Conservation (phyloP, 1,284 basidiomycete species). For the Ganoderma lingzhi region DNA sequence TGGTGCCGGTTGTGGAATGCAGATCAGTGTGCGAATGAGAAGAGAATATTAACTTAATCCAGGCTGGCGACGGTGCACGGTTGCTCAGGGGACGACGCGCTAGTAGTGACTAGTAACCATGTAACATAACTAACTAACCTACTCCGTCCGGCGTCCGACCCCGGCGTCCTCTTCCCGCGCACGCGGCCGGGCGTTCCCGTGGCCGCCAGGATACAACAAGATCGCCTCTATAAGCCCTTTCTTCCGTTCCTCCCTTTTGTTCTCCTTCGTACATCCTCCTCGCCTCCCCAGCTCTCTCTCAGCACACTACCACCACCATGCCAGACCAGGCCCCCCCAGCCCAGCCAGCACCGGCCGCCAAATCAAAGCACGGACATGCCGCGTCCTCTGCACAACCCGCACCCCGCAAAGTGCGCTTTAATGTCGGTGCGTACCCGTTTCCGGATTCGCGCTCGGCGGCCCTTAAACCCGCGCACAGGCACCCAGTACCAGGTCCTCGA, state of each 20-base stretch:
- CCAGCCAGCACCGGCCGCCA: slow-evolving; percentile 41
- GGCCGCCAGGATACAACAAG: slow-evolving; percentile 32
- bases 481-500: slow-evolving; percentile 90
- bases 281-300: slow-evolving; percentile 22
- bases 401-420: slow-evolving; percentile 91
- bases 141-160: not conserved
- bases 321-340: slow-evolving; percentile 36
- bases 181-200: slow-evolving; percentile 23
- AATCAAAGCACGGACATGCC: slow-evolving; percentile 69
- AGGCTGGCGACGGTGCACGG: slow-evolving; percentile 18
- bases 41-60: not conserved
- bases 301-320: slow-evolving; percentile 33
- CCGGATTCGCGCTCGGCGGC: slow-evolving; percentile 13
- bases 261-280: slow-evolving; percentile 14
- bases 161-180: slow-evolving; percentile 15
- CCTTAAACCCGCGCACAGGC: slow-evolving; percentile 49
- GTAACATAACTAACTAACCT: no score
- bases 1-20: slow-evolving; percentile 17
- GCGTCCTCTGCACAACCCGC: slow-evolving; percentile 70
- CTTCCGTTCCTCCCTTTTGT: slow-evolving; percentile 27
- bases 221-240: slow-evolving; percentile 32
- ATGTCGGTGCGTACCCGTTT: slow-evolving; percentile 74
- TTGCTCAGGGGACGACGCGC: slow-evolving; percentile 27
- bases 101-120: no score
- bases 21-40: slow-evolving; percentile 32